phyloP scores from a whole-genome alignment of 2,329 filamentous ascomycete genomes.

The Aciculosporium take region DNA sequence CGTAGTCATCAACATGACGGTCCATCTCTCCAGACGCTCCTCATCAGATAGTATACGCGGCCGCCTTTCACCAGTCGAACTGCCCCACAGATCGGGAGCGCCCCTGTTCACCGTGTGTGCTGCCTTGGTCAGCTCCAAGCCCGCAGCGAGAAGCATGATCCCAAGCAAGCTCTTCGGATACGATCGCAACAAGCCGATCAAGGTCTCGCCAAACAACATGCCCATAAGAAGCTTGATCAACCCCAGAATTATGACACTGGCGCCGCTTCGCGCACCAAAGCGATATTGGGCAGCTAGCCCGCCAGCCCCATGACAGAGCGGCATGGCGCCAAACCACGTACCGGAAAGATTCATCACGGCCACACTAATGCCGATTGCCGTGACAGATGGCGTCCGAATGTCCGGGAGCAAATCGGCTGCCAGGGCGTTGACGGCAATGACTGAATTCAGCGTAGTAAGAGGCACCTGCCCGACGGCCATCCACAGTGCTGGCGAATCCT shows the following conservation, averaged over 20 bases:
- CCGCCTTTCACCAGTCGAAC: slow-evolving; percentile 32
- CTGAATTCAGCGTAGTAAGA: slow-evolving; percentile 81
- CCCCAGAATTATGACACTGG: slow-evolving; percentile 69
- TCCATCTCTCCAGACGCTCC: slow-evolving; percentile 65
- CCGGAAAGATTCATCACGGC: slow-evolving; percentile 69
- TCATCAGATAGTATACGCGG: slow-evolving; percentile 45
- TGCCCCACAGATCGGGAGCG: slow-evolving; percentile 44
- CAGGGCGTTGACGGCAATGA: slow-evolving; percentile 74
- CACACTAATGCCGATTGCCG: slow-evolving; percentile 67
- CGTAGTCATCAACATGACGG: slow-evolving; percentile 78
- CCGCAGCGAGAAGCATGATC: slow-evolving; percentile 80
- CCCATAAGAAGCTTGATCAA: slow-evolving; percentile 62
- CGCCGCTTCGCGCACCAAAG: slow-evolving; percentile 80
- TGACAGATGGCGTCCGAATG: slow-evolving; percentile 53
- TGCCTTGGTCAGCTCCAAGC: slow-evolving; percentile 74
- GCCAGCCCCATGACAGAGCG: slow-evolving; percentile 83
- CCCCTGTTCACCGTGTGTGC: slow-evolving; percentile 72
- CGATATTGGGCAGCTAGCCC: slow-evolving; percentile 82
- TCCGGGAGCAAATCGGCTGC: slow-evolving; percentile 62
- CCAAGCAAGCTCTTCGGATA: slow-evolving; percentile 71
- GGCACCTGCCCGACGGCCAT: slow-evolving; percentile 78
- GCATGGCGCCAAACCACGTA: slow-evolving; percentile 92
- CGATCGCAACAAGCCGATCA: slow-evolving; percentile 53
- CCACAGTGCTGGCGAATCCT: slow-evolving; percentile 23
- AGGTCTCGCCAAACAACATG: slow-evolving; percentile 55